phyloP scores from a whole-genome alignment of 257 asterid species.

The Hygrophila difformis region DNA sequence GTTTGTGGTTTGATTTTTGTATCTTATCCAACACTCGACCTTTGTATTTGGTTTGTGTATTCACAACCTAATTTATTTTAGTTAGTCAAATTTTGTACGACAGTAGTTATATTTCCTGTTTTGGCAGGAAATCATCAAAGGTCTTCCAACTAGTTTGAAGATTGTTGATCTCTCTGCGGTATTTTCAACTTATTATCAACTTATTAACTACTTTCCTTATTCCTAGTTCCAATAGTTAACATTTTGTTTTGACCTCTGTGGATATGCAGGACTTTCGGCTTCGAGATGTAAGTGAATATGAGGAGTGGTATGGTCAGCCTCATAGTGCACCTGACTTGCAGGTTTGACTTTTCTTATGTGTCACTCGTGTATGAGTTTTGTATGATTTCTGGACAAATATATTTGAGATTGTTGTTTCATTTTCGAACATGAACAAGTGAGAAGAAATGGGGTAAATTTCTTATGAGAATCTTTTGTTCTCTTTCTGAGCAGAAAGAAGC shows the following conservation, averaged over 20 bases:
- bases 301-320: constrained; percentile 96
- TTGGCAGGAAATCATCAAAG: constrained; percentile 80
- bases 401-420: too few species aligned
- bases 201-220: not conserved
- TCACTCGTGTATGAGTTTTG: not conserved
- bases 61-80: too few species aligned
- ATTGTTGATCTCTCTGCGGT: constrained; percentile 97
- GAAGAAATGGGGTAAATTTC: too few species aligned
- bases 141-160: constrained; percentile 68
- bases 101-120: not conserved
- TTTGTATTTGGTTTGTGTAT: too few species aligned
- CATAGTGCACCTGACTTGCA: constrained; percentile 75
- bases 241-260: not conserved
- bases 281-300: constrained; percentile 61
- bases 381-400: not conserved
- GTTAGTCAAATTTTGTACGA: too few species aligned
- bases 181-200: constrained; percentile 16
- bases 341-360: constrained; percentile 31
- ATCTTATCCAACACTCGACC: not conserved
- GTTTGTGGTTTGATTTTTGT: constrained; percentile 20
- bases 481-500: constrained; percentile 70
- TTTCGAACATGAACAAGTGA: too few species aligned
- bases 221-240: not conserved
- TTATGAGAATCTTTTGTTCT: not conserved
- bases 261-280: constrained; percentile 80